Evolutionary conservation across 202 grass and related monocot species (phyloP).

Genomic region (Carex arenaria): DNA sequence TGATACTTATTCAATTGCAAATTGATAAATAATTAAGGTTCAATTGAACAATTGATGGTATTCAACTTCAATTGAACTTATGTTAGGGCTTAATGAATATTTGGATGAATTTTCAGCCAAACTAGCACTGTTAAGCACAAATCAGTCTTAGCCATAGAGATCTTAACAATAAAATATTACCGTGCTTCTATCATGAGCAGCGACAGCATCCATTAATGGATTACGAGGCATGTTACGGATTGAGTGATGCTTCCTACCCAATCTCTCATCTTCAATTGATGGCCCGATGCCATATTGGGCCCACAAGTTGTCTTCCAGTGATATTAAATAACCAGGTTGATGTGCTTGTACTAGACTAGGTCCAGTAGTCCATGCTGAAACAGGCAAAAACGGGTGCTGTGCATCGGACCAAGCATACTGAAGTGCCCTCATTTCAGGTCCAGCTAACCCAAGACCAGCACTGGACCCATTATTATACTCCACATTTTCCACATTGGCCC

Average conservation of each 20-base stretch:
- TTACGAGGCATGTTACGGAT: slow-evolving; percentile 86
- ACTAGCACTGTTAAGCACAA: background rate
- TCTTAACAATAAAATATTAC: slow-evolving; percentile 33
- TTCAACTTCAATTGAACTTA: background rate
- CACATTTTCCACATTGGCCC: slow-evolving; percentile 11
- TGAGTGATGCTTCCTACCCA: slow-evolving; percentile 56
- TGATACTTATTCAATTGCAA: background rate
- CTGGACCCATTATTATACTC: slow-evolving; percentile 11
- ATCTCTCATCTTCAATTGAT: slow-evolving; percentile 33
- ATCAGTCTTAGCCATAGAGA: background rate
- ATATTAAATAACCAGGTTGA: slow-evolving; percentile 67
- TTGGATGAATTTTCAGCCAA: background rate
- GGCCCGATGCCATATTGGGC: slow-evolving; percentile 26
- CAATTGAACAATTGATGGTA: background rate
- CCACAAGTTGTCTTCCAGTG: slow-evolving; percentile 43
- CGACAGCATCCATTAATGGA: slow-evolving; percentile 92
- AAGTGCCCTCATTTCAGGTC: background rate
- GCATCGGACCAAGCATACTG: slow-evolving; percentile 12
- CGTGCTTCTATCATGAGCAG: slow-evolving; percentile 95
- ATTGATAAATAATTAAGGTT: background rate
- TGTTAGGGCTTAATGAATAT: background rate
- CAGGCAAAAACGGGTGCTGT: slow-evolving; percentile 19
- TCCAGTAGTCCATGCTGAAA: slow-evolving; percentile 48
- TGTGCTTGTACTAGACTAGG: slow-evolving; percentile 40
- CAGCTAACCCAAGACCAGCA: background rate